Base-by-base conservation (phyloP, 768 basidiomycete species). In the Leccinum fibrillosum region DNA sequence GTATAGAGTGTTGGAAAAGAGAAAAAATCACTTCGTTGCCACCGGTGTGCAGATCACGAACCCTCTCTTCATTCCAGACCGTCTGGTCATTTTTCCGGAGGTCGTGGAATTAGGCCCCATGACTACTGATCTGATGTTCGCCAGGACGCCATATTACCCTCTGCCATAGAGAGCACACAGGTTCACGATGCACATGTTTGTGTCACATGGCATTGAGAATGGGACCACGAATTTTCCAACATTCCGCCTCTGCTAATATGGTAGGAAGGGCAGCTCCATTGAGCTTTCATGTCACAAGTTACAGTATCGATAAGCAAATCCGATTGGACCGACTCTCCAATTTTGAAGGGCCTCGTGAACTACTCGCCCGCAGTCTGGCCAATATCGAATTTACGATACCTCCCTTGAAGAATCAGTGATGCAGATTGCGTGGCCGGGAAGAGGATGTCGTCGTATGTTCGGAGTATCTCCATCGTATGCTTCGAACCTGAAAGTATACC, bases 371-470 rank as follows among this genome's bases (percentile, higher is more conserved):
- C 71, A 1, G 79, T 80, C 1, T 69, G 57, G 15, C 69, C 72
- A 1, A 72, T 75, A 21, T 74, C 59, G 52, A 69, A 76, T 52
- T 68, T 69, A 75, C 64, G 83, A 13, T 35, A 2, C 86, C 84
- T 3, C 84, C 85, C 25, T 82, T 86, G 65, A 87, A 82, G 39
- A 86, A 7, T 84, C 86, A 7, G 85, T 57, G 57, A 85, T 86
- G 69, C 85, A 85, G 37, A 86, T 76, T 11, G 82, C 82, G 56
- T 83, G 80, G 2, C 80, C 78, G 2, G 80, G 80, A 48, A 86
- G 66, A 2, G 84, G 84, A 79, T 75, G 49, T 4, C 5, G 13
- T 9, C 25, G 17, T 32, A 47, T 49, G 54, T 54, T 32, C 32
- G 32, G 7, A 53, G n/a, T 19, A 15, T 15, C 32, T 8, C 42